These are phyloP conservation scores for Neofusicoccum ribis DNA, from an alignment of 2,329 filamentous ascomycete genomes.

Conservation along the genomic window DNA sequence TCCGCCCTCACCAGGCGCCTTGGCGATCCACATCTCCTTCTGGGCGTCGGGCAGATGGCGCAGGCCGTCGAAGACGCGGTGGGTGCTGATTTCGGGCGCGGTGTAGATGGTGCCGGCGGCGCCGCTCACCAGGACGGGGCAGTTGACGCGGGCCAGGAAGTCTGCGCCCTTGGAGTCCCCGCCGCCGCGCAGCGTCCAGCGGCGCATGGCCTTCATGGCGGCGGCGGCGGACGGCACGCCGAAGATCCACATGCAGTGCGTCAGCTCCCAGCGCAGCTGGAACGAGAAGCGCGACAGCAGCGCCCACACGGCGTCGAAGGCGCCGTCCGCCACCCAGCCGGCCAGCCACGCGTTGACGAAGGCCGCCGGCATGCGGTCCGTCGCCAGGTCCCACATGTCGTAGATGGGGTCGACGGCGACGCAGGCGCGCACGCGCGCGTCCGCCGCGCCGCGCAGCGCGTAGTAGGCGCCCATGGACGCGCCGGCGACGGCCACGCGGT, in stretches of 20 bases:
- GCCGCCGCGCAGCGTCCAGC: background rate
- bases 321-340: background rate
- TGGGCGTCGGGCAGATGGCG: background rate
- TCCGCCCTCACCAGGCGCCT: background rate
- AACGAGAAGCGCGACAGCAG: background rate
- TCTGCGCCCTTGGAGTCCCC: background rate
- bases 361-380: background rate
- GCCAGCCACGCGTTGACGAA: background rate
- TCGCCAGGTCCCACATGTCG: background rate
- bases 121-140: constrained; percentile 50
- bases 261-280: background rate
- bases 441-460: background rate
- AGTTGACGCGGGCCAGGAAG: constrained; percentile 46
- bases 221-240: background rate
- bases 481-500: background rate
- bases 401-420: background rate
- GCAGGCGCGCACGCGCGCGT: background rate
- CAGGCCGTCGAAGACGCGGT: constrained; percentile 23
- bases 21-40: background rate
- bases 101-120: constrained; percentile 46
- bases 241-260: background rate
- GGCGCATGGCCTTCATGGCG: background rate
- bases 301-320: background rate
- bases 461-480: constrained; percentile 1
- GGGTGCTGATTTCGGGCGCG: constrained; percentile 44